Evolutionary conservation across 495 filamentous ascomycete genomes (phyloP).

Genomic region (Collariella sp.): DNA sequence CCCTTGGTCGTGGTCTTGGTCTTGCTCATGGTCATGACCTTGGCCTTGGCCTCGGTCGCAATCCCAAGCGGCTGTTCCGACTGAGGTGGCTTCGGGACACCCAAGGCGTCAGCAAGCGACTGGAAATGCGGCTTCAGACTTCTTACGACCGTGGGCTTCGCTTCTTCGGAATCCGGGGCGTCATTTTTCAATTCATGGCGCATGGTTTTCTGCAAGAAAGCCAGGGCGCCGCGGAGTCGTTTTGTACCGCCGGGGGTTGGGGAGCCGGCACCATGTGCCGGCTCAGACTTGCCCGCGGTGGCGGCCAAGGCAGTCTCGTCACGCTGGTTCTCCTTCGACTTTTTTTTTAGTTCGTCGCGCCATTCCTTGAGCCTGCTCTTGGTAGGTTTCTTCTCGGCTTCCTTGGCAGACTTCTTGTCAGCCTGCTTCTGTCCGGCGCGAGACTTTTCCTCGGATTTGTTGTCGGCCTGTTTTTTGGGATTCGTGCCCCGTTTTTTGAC

Average conservation of each 20-base stretch:
- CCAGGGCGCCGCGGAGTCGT: background rate
- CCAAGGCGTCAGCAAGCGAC: background rate
- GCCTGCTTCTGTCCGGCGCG: too few relatives aligned
- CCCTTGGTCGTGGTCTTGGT: too few relatives aligned
- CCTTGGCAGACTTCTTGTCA: background rate
- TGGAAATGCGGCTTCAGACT: background rate
- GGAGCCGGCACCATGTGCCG: too few relatives aligned
- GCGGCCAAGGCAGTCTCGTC: background rate
- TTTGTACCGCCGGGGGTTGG: background rate
- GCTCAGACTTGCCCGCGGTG: background rate
- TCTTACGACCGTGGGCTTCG: background rate
- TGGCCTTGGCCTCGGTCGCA: too few relatives aligned
- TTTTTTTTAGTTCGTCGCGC: conserved; percentile 8
- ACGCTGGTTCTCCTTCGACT: conserved; percentile 6
- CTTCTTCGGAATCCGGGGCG: background rate
- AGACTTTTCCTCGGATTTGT: background rate
- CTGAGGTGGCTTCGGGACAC: background rate
- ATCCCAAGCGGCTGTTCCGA: background rate
- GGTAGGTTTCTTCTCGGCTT: background rate
- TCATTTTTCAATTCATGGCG: background rate
- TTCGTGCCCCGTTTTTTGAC: background rate
- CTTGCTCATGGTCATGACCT: too few relatives aligned
- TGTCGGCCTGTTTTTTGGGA: background rate
- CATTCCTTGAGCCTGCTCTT: conserved; percentile 1
- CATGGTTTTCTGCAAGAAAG: background rate